Base-by-base conservation (phyloP, 305 asterid species). In the Plantago rigida region DNA sequence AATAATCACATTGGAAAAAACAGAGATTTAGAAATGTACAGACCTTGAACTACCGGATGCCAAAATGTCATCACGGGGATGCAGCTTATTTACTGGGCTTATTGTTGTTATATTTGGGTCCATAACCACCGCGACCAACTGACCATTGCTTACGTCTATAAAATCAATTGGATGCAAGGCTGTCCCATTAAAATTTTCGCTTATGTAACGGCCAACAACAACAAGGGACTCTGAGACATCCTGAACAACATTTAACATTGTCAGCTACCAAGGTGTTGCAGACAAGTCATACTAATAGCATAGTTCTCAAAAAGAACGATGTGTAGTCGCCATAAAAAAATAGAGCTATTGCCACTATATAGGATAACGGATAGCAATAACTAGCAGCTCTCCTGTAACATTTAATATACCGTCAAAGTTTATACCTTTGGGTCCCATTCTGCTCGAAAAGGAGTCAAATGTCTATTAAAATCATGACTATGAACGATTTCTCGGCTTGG, bases 41-140 rank as follows among this genome's bases (percentile, higher is more conserved):
- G 48, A 92, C 97, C 99, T 89, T 60, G 99, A 89, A 76, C 99
- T 92, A 62, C 99, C 97, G 60, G 96, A 84, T 2, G 99, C 97
- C 82, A 92, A 71, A 73, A 92, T 77, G 78, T 89, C 99, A 53
- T 88, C 87, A 19, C 84, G 86, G 13, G 97, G 99, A 75, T 89
- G 99, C 60, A 86, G 79, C 85, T 92, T 92, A 72, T 89, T 92
- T 62, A 92, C 97, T 14, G 99, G 89, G 69, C 78, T 85, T 68
- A 92, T 92, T 24, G 97, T 92, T 24, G 92, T 92, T 56, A 92
- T 89, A 69, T 92, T 92, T 12, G 97, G 97, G 74, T 92, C 94
- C 75, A 82, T 86, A 64, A 92, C 87, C 74, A 85, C 94, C 8
- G 99, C 96, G 52, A 92, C 89, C 74, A 92, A 77, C 78, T 87